Conservation (phyloP, 768 basidiomycete genomes). For the Podaxis mareebaensis region DNA sequence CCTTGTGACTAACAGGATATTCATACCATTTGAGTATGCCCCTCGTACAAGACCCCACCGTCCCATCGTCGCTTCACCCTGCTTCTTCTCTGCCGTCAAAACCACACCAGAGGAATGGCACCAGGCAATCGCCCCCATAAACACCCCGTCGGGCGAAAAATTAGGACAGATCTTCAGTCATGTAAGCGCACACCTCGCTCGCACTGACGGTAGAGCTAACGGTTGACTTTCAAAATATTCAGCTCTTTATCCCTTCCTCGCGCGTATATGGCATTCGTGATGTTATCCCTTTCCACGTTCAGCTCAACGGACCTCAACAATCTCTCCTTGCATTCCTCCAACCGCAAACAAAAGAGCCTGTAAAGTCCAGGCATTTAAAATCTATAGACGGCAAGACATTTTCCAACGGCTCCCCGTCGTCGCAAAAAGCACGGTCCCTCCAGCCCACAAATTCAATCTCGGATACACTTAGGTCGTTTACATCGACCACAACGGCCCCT, state of each 20-base stretch:
- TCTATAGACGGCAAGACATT: neutral
- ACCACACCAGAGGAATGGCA: constrained; percentile 67
- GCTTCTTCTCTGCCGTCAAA: constrained; percentile 62
- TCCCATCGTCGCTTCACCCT: constrained; percentile 47
- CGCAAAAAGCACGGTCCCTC: neutral
- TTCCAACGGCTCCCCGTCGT: neutral
- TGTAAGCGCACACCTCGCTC: constrained; percentile 35
- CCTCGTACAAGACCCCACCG: constrained; percentile 57
- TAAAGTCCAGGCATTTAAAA: constrained; percentile 8
- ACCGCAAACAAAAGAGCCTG: constrained; percentile 20
- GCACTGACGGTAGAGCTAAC: constrained; percentile 6
- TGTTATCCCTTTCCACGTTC: constrained; percentile 65
- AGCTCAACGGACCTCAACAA: constrained; percentile 47
- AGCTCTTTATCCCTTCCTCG: constrained; percentile 64
- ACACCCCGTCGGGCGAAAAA: constrained; percentile 32
- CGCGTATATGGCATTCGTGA: constrained; percentile 56
- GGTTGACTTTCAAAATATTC: constrained; percentile 4
- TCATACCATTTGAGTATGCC: constrained; percentile 49
- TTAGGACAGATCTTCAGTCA: constrained; percentile 47
- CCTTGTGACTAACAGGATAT: constrained; percentile 35
- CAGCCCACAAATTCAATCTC: neutral
- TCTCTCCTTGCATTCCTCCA: constrained; percentile 50
- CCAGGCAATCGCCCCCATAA: constrained; percentile 46
- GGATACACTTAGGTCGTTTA: neutral
- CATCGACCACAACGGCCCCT: neutral